Percentiles rank a stretch among this genome's conserved stretches.
Conservation (phyloP, 805 yeast genomes). For the Myxozyma vanderwaltii region DNA sequence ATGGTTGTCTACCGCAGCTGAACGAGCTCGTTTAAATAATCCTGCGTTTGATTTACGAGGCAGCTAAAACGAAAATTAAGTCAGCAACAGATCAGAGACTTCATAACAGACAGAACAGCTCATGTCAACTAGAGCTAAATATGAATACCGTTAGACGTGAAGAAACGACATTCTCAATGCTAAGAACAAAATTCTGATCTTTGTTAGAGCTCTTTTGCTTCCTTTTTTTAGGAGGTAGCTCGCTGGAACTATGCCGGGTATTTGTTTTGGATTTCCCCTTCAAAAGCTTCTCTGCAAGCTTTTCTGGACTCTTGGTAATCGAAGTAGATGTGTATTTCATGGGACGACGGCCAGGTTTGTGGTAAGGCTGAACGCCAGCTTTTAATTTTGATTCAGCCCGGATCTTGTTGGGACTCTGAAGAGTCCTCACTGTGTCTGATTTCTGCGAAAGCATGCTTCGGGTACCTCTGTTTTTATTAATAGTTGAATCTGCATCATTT, state of each 20-base stretch:
- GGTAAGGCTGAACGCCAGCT: neutral
- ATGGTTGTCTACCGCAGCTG: neutral
- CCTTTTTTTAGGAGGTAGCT: neutral
- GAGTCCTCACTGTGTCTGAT: neutral
- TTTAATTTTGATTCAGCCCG: neutral
- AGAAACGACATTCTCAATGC: neutral
- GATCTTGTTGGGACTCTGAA: neutral
- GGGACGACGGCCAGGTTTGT: conserved; percentile 1
- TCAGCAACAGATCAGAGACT: neutral
- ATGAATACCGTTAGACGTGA: conserved; percentile 7
- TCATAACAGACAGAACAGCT: too few relatives aligned
- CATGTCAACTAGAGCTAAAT: neutral
- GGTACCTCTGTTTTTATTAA: neutral
- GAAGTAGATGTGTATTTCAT: conserved; percentile 2
- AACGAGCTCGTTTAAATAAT: conserved; percentile 2
- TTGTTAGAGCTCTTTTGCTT: neutral
- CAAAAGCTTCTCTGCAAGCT: neutral
- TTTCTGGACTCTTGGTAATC: neutral
- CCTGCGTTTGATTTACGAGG: neutral
- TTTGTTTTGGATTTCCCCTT: neutral
- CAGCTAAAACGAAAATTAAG: neutral
- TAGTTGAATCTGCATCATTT: neutral
- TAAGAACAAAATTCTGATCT: neutral
- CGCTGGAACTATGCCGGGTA: neutral
- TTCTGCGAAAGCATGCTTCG: too few relatives aligned